phyloP scores from a whole-genome alignment of 306 rosid species.

The Castanopsis chinensis region DNA sequence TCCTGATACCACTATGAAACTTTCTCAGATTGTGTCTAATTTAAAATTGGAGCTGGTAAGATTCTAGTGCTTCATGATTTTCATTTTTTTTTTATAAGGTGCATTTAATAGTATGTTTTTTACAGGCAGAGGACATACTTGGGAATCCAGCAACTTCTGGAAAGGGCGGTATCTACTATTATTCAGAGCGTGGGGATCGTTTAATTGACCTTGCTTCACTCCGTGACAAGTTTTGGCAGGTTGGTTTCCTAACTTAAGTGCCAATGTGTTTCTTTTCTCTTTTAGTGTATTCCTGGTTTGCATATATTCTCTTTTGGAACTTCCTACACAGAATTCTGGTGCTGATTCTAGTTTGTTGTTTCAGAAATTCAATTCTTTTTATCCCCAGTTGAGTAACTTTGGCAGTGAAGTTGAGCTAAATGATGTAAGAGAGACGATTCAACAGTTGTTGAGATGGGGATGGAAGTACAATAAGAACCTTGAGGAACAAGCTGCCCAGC shows the following conservation, averaged over 20 bases:
- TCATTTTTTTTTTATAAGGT: background rate
- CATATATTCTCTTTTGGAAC: constrained; percentile 8
- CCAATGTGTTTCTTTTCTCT: constrained; percentile 1
- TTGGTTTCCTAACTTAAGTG: constrained; percentile 28
- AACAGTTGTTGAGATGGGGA: constrained; percentile 94
- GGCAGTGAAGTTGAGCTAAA: constrained; percentile 73
- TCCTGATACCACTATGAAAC: constrained; percentile 64
- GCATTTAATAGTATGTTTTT: constrained; percentile 18
- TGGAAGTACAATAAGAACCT: constrained; percentile 97
- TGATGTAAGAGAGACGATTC: constrained; percentile 71
- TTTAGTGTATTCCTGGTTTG: background rate
- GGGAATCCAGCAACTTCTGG: constrained; percentile 72
- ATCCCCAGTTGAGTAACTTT: constrained; percentile 57
- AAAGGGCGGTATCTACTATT: constrained; percentile 84
- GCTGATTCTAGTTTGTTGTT: constrained; percentile 28
- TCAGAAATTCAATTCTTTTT: constrained; percentile 69
- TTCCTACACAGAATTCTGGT: constrained; percentile 12
- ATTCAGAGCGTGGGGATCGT: constrained; percentile 96
- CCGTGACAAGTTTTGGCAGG: constrained; percentile 97
- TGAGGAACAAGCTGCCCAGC: constrained; percentile 99
- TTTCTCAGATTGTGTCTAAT: constrained; percentile 60
- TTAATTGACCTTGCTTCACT: constrained; percentile 81
- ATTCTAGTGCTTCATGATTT: constrained; percentile 14
- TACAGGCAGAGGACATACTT: constrained; percentile 76
- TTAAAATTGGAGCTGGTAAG: constrained; percentile 74